Conservation (phyloP, 768 basidiomycete genomes). For the Suillus spraguei region DNA sequence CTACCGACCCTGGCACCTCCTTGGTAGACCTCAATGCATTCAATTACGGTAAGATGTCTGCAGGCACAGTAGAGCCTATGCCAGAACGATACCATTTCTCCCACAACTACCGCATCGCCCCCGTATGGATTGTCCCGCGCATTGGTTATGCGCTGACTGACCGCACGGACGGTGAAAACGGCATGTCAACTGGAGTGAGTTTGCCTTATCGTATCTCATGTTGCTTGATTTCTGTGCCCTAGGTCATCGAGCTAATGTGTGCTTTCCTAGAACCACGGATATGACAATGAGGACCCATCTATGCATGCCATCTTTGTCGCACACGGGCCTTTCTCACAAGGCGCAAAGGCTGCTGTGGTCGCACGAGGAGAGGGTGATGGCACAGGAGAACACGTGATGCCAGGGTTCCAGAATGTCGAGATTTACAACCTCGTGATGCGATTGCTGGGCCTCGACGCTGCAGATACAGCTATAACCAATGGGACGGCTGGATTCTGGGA, state of each 20-base stretch:
- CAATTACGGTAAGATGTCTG: constrained; percentile 12
- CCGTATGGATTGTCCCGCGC: constrained; percentile 81
- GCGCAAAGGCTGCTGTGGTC: constrained; percentile 55
- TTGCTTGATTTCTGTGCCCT: not conserved
- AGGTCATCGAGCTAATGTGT: not conserved
- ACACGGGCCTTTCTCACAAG: constrained; percentile 83
- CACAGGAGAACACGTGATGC: constrained; percentile 66
- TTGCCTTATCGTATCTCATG: not conserved
- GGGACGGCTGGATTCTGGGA: constrained; percentile 88
- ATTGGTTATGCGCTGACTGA: constrained; percentile 82
- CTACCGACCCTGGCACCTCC: not conserved
- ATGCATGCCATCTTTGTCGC: constrained; percentile 92
- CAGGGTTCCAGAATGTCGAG: constrained; percentile 85
- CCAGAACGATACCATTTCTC: constrained; percentile 79
- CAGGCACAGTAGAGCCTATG: constrained; percentile 48
- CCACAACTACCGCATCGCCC: constrained; percentile 76
- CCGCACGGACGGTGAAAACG: constrained; percentile 54
- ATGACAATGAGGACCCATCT: constrained; percentile 73
- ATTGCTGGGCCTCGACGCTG: constrained; percentile 62
- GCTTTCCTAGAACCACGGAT: constrained; percentile 75
- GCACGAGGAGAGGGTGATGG: constrained; percentile 15
- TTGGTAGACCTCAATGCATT: not conserved
- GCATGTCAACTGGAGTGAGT: constrained; percentile 77
- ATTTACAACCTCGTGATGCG: constrained; percentile 82
- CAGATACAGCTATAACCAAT: constrained; percentile 61